These are phyloP conservation scores for Excoecaria cochinchinensis DNA, from an alignment of 345 rosid genomes.

Conservation along the genomic window DNA sequence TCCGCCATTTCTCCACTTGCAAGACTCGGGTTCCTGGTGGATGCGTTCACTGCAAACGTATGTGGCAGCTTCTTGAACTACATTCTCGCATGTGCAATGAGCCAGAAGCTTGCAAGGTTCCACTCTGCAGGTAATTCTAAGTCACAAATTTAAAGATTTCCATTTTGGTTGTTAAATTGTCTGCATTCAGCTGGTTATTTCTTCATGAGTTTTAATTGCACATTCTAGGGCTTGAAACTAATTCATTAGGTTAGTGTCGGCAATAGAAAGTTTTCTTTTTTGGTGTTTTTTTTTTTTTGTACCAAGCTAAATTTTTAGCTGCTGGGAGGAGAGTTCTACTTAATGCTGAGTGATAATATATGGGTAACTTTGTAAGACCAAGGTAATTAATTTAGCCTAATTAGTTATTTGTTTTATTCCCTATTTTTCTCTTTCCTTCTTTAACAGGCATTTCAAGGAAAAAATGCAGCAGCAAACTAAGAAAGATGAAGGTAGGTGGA, in stretches of 20 bases:
- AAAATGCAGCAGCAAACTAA: conserved; percentile 64
- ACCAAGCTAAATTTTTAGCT: not conserved
- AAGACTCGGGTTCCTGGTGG: conserved; percentile 67
- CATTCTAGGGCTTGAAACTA: too few relatives aligned
- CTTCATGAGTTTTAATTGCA: too few relatives aligned
- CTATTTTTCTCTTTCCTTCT: not conserved
- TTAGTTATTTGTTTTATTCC: not conserved
- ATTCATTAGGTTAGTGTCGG: too few relatives aligned
- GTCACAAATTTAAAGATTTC: too few relatives aligned
- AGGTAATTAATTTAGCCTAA: not conserved
- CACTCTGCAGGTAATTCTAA: conserved; percentile 69
- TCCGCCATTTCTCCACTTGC: conserved; percentile 78
- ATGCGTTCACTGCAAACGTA: conserved; percentile 73
- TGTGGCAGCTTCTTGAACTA: conserved; percentile 93
- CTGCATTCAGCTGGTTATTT: too few relatives aligned
- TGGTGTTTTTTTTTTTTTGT: not conserved
- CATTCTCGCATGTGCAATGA: conserved; percentile 76
- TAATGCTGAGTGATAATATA: too few relatives aligned
- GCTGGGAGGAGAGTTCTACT: too few relatives aligned
- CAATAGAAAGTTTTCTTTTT: not conserved
- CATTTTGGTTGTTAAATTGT: too few relatives aligned
- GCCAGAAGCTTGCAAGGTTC: conserved; percentile 77
- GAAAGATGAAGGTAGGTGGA: conserved; percentile 75
- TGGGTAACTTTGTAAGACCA: too few relatives aligned
- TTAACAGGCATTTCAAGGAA: conserved; percentile 57